Evolutionary conservation across 2,329 filamentous ascomycete genomes (phyloP), one percentile per base, ranked within the genome.

Genomic region (Epichloe uncinata): DNA sequence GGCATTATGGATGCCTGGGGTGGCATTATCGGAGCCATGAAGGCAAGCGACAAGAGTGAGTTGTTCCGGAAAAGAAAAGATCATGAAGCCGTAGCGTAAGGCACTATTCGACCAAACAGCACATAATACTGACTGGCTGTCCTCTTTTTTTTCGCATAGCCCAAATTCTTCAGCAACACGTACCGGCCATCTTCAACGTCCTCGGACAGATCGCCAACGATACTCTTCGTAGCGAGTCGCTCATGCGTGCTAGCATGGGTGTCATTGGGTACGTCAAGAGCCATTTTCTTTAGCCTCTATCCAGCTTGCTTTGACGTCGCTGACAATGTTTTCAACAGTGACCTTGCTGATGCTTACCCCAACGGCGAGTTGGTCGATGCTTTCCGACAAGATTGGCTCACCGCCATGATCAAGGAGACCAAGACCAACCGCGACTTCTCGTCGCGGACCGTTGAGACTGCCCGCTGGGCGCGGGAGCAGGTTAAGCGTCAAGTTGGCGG

Each of bases 1-100:
- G 93, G 91, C 58, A 97, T 98, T 58, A 95, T 97, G 84, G 93
- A 98, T 74, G 93, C 93, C 35, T 98, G 94, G 90, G 89, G 90
- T 61, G 93, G 93, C 57, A 93, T 95, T 57, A 89, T 98, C 63
- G 82, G 91, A 66, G 89, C 93, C 48, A 89, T 97, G 84, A 95
- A 93, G 74, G 71, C 77, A 47, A 87, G 84, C 61, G 73, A 73
- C 61, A 91, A 91, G 74, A 82, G 84, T 85, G 68, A 67, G 81
- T 71, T n/a, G 11, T 18, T 20, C 34, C 15, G 3, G 26, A 30
- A 30, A 30, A 30, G 26, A 30, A 11, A 30, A 11, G 26, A 30
- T 30, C 1, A 11, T 11, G 8, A 30, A 30, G 9, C 9, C 26
- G 26, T 30, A 30, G 26, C 26, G 26, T 4, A 11, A 30, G 26